Base-by-base conservation (phyloP, 805 yeast species). In the Candida nitratophila region DNA sequence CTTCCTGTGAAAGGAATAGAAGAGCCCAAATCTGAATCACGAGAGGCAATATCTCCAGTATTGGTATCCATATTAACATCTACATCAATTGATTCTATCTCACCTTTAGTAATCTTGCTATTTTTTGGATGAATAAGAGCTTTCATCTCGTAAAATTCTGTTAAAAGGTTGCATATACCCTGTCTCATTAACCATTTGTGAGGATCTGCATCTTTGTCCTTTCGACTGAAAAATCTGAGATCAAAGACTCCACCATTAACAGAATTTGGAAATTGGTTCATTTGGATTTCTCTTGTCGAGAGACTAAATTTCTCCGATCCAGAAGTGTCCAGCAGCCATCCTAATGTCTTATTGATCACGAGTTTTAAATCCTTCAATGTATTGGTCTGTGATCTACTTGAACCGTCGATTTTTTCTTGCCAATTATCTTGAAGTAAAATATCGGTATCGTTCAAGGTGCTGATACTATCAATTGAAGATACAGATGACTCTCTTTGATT, bases 111-210 rank as follows among this genome's bases (percentile, higher is more conserved):
- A 10, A n/a, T 11, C 12, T 8, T 29, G 8, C 5, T 4, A 29
- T 8, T 12, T 29, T 29, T 29, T 29, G n/a, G n/a, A 4, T 42
- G 40, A 46, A 24, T 6, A 7, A 24, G 27, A 7, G 27, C 27
- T 24, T 24, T 24, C 27, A 24, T 24, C 6, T 24, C 27, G 27
- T 59, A 73, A 44, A 60, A 73, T 2, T 61, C 40, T 1, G 43
- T 34, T 0, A 73, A 27, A 2, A 76, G 48, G 34, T 53, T 61
- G 1, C 61, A 44, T 8, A 70, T 26, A 0, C 76, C 77, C 8
- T 54, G 43, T 1, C 62, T 42, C 4, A 66, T 48, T 12, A 77
- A 54, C 83, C 83, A 78, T 0, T 67, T 56, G 5, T 51, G 50
- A 0, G 51, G 40, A 30, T 47, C 22, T 0, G 36, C 43, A 19